These are phyloP conservation scores for Eucalyptus sp. DNA, from an alignment of 345 rosid genomes.

Conservation along the genomic window DNA sequence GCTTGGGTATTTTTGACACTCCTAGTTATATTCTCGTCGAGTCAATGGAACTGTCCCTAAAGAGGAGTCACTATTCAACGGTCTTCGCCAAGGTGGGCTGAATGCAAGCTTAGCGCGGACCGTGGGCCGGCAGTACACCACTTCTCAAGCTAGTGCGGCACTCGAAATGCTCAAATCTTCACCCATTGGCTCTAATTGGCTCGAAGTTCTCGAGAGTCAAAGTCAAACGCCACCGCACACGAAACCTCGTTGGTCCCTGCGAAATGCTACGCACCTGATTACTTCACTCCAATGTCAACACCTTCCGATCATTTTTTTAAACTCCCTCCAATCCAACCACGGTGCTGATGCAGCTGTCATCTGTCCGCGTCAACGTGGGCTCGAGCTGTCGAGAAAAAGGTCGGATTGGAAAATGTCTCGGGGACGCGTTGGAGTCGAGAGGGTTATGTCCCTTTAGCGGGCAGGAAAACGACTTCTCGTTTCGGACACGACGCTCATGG, in stretches of 20 bases:
- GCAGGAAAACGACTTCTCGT: background rate
- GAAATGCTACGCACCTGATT: background rate
- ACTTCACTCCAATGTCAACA: background rate
- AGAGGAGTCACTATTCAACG: background rate
- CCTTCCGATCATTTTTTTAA: background rate
- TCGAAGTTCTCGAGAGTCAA: background rate
- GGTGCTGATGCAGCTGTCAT: background rate
- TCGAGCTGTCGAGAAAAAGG: background rate
- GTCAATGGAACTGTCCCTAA: background rate
- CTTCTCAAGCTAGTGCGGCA: background rate
- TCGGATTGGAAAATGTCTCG: background rate
- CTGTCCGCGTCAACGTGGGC: background rate
- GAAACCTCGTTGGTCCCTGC: background rate
- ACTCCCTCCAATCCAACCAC: background rate
- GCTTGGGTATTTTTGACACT: background rate
- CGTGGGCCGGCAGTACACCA: background rate
- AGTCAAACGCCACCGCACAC: background rate
- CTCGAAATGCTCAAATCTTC: background rate
- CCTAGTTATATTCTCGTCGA: accelerated
- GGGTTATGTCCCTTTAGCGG: background rate
- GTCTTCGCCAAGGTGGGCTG: background rate
- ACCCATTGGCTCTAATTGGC: background rate
- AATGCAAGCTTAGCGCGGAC: background rate
- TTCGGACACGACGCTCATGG: background rate
- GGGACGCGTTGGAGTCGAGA: background rate